A percentile compares a stretch with the other conserved stretches of the same genome.
phyloP scores from a whole-genome alignment of 2,329 filamentous ascomycete species.

The Sporothrix pallida region DNA sequence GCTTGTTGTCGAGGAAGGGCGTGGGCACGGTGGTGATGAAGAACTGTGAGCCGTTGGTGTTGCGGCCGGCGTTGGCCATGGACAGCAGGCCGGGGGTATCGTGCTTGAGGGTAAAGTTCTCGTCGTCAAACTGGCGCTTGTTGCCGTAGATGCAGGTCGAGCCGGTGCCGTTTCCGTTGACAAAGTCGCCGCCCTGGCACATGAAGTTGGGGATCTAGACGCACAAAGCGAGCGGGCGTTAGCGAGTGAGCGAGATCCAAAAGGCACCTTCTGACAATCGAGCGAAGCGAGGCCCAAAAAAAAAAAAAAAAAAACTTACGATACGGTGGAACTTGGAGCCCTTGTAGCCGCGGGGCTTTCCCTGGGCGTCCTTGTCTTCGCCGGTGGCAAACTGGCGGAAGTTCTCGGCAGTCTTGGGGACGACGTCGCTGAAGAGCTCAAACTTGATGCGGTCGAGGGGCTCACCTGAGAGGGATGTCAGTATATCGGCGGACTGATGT shows the following conservation, averaged over 20 bases:
- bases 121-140: constrained; percentile 81
- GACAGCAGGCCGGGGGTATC: constrained; percentile 79
- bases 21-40: constrained; percentile 93
- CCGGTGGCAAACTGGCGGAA: constrained; percentile 97
- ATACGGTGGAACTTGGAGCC: constrained; percentile 93
- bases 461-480: constrained; percentile 63
- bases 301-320: constrained; percentile 61
- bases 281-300: not conserved
- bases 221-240: not conserved
- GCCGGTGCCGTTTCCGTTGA: constrained; percentile 87
- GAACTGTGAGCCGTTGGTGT: constrained; percentile 95
- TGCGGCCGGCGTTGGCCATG: constrained; percentile 93
- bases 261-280: not conserved
- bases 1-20: constrained; percentile 88
- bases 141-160: constrained; percentile 83
- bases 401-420: constrained; percentile 91
- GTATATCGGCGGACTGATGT: not conserved
- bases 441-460: constrained; percentile 86
- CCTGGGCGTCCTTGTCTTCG: constrained; percentile 78
- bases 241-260: constrained; percentile 1
- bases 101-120: constrained; percentile 85
- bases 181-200: constrained; percentile 95
- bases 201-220: constrained; percentile 90
- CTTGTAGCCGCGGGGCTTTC: constrained; percentile 90
- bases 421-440: constrained; percentile 84